Percentiles rank a stretch among this genome's conserved stretches.
phyloP scores from a whole-genome alignment of 2,329 filamentous ascomycete genomes.

The Colletotrichum musicola region DNA sequence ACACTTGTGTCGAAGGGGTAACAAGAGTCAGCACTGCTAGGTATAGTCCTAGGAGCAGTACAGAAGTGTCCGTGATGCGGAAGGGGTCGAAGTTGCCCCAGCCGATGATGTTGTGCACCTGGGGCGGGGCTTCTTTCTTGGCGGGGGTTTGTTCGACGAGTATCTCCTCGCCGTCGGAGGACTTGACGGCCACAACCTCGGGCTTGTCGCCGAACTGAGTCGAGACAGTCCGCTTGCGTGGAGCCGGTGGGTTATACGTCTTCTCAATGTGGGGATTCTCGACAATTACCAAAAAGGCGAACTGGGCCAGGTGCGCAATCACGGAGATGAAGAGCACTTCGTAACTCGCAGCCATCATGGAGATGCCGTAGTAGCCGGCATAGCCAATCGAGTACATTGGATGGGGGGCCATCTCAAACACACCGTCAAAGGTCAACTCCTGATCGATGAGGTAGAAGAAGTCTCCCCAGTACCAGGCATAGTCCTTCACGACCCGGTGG shows the following conservation, averaged over 20 bases:
- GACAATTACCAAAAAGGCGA: conserved; percentile 89
- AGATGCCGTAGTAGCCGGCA: conserved; percentile 97
- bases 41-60: conserved; percentile 81
- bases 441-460: conserved; percentile 99
- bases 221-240: conserved; percentile 68
- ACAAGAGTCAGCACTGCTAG: conserved; percentile 78
- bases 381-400: conserved; percentile 99
- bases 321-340: conserved; percentile 98
- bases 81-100: conserved; percentile 88
- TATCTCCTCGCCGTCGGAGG: conserved; percentile 35
- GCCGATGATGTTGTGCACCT: conserved; percentile 87
- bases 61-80: conserved; percentile 85
- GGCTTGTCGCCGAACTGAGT: conserved; percentile 44
- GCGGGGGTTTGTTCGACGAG: conserved; percentile 41
- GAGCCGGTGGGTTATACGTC: conserved; percentile 92
- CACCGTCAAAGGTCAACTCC: conserved; percentile 96
- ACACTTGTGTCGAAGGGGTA: conserved; percentile 81
- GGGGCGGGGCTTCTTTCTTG: conserved; percentile 64
- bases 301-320: conserved; percentile 91
- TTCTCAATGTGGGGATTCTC: conserved; percentile 99
- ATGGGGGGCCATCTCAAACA: conserved; percentile 98
- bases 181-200: conserved; percentile 27
- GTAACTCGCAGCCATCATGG: conserved; percentile 97
- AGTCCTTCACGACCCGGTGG: conserved; percentile 97
- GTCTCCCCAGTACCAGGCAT: conserved; percentile 99